Evolutionary conservation across 2,329 filamentous ascomycete genomes (phyloP).

Genomic region (Emmonsiellopsis sp.): DNA sequence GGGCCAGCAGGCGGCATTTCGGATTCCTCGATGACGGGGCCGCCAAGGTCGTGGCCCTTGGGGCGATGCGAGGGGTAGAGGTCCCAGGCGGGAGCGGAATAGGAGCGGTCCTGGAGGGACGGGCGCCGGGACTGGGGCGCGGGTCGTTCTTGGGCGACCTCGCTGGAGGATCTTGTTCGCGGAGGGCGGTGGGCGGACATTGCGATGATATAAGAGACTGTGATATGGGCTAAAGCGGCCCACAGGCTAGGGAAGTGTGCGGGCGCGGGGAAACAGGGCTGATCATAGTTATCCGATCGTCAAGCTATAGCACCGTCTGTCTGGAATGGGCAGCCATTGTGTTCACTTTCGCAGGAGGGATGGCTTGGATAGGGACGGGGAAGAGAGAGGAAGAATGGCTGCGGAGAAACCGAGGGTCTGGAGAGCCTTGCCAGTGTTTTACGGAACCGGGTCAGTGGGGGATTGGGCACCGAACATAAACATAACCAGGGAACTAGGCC

Average conservation of each 20-base stretch:
- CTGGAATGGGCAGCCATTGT: too few relatives aligned
- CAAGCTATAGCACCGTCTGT: too few relatives aligned
- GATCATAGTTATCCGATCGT: not conserved
- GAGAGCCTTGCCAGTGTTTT: too few relatives aligned
- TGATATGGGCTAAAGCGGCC: too few relatives aligned
- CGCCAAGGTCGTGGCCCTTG: conserved; percentile 12
- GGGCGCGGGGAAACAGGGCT: not conserved
- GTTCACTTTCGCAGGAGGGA: too few relatives aligned
- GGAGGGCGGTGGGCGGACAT: conserved; percentile 18
- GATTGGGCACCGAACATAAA: too few relatives aligned
- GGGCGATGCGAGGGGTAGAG: conserved; percentile 20
- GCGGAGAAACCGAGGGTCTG: too few relatives aligned
- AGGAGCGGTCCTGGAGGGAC: conserved; percentile 24
- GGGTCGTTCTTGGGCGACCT: conserved; percentile 18
- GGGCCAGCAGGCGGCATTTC: conserved; percentile 14
- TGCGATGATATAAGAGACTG: not conserved
- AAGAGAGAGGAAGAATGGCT: too few relatives aligned
- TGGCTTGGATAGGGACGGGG: too few relatives aligned
- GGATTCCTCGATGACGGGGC: conserved; percentile 22
- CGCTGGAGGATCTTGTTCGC: conserved; percentile 25
- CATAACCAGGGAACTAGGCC: too few relatives aligned
- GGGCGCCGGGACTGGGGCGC: conserved; percentile 20
- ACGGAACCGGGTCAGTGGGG: too few relatives aligned
- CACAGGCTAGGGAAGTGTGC: too few relatives aligned
- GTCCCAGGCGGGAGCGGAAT: conserved; percentile 26